phyloP scores from a whole-genome alignment of 1,284 basidiomycete genomes.

The Leccinum huronense region DNA sequence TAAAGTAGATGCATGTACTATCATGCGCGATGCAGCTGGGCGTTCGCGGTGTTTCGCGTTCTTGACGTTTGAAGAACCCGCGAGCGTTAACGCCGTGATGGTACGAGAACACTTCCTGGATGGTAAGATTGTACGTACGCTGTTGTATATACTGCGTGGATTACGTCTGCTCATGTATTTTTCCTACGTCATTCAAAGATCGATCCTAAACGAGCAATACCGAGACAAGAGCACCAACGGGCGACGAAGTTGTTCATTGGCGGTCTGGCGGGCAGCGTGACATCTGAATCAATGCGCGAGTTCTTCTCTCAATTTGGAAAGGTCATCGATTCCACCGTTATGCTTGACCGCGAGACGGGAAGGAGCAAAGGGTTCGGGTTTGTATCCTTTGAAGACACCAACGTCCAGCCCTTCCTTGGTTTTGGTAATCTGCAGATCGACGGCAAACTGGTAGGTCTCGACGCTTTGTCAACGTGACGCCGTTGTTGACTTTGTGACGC shows the following conservation, averaged over 20 bases:
- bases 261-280: slow-evolving; percentile 87
- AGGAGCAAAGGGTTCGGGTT: slow-evolving; percentile 98
- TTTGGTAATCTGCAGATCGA: slow-evolving; percentile 87
- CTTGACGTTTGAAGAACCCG: slow-evolving; percentile 85
- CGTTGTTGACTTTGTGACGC: slow-evolving; percentile 12
- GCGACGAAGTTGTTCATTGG: slow-evolving; percentile 96
- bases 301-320: slow-evolving; percentile 91
- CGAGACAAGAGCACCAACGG: slow-evolving; percentile 89
- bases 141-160: slow-evolving; percentile 28
- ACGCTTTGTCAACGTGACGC: background rate
- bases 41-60: slow-evolving; percentile 94
- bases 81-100: slow-evolving; percentile 88
- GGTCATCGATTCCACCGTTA: slow-evolving; percentile 96
- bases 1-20: slow-evolving; percentile 88
- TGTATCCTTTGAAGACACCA: slow-evolving; percentile 89
- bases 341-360: slow-evolving; percentile 97
- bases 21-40: slow-evolving; percentile 91
- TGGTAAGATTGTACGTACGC: slow-evolving; percentile 80
- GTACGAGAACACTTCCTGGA: slow-evolving; percentile 87
- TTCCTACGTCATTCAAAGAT: slow-evolving; percentile 58
- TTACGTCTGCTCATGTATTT: slow-evolving; percentile 26
- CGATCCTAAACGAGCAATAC: slow-evolving; percentile 98
- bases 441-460: slow-evolving; percentile 75
- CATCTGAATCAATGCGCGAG: slow-evolving; percentile 88
- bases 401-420: slow-evolving; percentile 81